Percentiles rank a stretch among this genome's conserved stretches.
Conservation (phyloP, 352 stramenopile species). For the Globisporangium emineosum region DNA sequence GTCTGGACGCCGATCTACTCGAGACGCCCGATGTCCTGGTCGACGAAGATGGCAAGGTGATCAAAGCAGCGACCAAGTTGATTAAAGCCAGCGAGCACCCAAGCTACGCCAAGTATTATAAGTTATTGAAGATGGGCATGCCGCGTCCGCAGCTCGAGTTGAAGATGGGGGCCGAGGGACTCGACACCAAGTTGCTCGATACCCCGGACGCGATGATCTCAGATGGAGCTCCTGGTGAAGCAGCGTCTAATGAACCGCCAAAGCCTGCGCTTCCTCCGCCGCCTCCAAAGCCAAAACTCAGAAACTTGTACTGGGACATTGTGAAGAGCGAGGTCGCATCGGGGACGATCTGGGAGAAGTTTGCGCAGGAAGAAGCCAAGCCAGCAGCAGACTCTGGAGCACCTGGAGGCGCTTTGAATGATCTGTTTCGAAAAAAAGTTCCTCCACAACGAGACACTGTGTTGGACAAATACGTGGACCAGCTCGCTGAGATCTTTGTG, state of each 20-base stretch:
- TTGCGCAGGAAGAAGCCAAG: conserved; percentile 33
- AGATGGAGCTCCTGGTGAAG: conserved; percentile 28
- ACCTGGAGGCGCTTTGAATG: conserved; percentile 21
- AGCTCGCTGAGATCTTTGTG: conserved; percentile 77
- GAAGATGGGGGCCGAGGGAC: conserved; percentile 89
- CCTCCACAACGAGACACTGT: conserved; percentile 30
- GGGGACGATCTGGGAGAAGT: conserved; percentile 78
- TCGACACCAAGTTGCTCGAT: conserved; percentile 90
- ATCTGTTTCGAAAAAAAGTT: conserved; percentile 27
- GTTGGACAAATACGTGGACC: conserved; percentile 62
- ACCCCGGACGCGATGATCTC: conserved; percentile 69
- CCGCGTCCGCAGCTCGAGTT: conserved; percentile 89
- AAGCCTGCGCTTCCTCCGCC: conserved; percentile 34
- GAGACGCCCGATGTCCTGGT: conserved; percentile 62
- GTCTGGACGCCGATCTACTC: conserved; percentile 47
- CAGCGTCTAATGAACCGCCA: conserved; percentile 18
- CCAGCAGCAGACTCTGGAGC: conserved; percentile 21
- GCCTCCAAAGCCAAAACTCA: conserved; percentile 75
- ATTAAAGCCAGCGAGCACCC: conserved; percentile 80
- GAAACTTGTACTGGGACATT: conserved; percentile 83
- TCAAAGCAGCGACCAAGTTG: conserved; percentile 24
- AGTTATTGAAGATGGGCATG: conserved; percentile 95
- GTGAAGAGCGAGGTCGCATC: conserved; percentile 51
- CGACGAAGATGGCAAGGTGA: conserved; percentile 42
- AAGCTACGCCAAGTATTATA: conserved; percentile 94